phyloP scores from a whole-genome alignment of 164 flowering plant genomes.

The Warburgia ugandensis region DNA sequence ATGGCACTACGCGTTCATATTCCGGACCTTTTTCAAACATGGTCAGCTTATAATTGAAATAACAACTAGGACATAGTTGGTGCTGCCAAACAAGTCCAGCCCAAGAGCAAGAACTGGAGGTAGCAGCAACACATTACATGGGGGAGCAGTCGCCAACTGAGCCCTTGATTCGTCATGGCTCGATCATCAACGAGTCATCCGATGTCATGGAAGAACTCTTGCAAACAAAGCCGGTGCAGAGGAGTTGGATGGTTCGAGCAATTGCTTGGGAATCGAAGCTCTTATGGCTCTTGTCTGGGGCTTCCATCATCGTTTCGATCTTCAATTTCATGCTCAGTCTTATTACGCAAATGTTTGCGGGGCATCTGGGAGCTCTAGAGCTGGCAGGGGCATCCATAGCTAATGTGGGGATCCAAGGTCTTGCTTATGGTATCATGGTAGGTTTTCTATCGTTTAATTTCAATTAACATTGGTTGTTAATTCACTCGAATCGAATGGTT shows the following conservation, averaged over 20 bases:
- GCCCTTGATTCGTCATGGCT: too few species aligned
- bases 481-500: too few species aligned
- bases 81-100: too few species aligned
- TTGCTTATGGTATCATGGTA: slow-evolving; percentile 81
- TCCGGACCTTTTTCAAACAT: too few species aligned
- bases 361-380: slow-evolving; percentile 57
- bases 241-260: slow-evolving; percentile 34
- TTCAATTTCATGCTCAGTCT: slow-evolving; percentile 69
- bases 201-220: slow-evolving; percentile 40
- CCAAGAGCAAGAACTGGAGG: too few species aligned
- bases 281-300: slow-evolving; percentile 48
- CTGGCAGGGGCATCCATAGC: slow-evolving; percentile 76
- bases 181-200: background rate
- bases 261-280: slow-evolving; percentile 59
- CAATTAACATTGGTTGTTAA: too few species aligned
- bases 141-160: too few species aligned
- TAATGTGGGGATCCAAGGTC: slow-evolving; percentile 74
- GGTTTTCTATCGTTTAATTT: background rate
- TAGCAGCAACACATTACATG: too few species aligned
- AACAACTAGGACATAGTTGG: too few species aligned
- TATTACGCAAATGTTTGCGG: slow-evolving; percentile 53
- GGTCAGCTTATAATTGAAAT: too few species aligned
- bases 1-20: too few species aligned
- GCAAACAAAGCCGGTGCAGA: slow-evolving; percentile 16
- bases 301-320: slow-evolving; percentile 48